phyloP scores from a whole-genome alignment of 306 rosid genomes.

The Begonia fuchsioides region DNA sequence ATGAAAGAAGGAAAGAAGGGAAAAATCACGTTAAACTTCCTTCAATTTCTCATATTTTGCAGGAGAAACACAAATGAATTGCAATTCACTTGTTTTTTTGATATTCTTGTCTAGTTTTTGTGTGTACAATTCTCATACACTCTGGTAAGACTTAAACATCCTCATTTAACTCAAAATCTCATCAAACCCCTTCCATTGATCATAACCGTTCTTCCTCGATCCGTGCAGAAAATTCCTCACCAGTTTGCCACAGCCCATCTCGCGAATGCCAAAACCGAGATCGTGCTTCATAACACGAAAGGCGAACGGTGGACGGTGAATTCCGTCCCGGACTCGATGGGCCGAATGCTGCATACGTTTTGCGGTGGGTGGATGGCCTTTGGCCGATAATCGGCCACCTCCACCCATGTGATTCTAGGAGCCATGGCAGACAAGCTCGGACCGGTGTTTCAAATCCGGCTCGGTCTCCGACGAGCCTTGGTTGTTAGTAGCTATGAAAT shows the following conservation, averaged over 20 bases:
- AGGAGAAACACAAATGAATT: no score
- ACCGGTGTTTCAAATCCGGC: not conserved
- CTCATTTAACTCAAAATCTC: not conserved
- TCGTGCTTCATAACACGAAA: conserved; percentile 49
- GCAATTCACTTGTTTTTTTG: no score
- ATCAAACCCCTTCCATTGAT: not conserved
- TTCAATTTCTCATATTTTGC: no score
- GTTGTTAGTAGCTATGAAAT: conserved; percentile 2
- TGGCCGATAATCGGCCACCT: conserved; percentile 2
- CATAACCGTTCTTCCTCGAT: conserved; percentile 6
- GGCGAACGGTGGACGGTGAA: conserved; percentile 31
- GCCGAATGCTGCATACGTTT: conserved; percentile 63
- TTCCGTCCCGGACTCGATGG: conserved; percentile 29
- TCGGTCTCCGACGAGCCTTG: not conserved
- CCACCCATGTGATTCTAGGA: not conserved
- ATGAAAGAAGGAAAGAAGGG: no score
- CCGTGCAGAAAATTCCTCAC: conserved; percentile 71
- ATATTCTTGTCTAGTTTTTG: no score
- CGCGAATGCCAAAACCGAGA: conserved; percentile 61
- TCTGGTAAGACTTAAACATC: conserved; percentile 39
- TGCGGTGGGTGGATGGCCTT: conserved; percentile 34
- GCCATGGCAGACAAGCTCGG: conserved; percentile 2
- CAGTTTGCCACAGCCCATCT: conserved; percentile 74
- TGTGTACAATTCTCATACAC: conserved; percentile 33
- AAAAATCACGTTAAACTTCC: no score